Evolutionary conservation across 208 protist species (phyloP).

Genomic region (Trypanosoma vivax): DNA sequence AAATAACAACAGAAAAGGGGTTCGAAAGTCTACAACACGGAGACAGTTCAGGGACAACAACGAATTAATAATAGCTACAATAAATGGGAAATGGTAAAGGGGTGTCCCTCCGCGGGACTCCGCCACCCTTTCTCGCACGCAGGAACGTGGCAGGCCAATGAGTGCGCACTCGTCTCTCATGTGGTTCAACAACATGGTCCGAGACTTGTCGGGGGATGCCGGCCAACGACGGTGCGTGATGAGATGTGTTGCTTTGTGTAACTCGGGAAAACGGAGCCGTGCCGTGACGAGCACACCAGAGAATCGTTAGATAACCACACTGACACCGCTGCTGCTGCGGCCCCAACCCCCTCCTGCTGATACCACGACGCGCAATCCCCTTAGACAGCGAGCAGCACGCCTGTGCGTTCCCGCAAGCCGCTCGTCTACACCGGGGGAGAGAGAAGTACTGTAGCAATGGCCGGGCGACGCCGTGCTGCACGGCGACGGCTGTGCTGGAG

Average conservation of each 20-base stretch:
- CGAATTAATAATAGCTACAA: too few species aligned
- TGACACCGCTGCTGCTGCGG: slow-evolving; percentile 63
- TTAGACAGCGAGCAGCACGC: slow-evolving; percentile 22
- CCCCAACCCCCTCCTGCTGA: slow-evolving; percentile 61
- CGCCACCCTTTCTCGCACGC: neutral
- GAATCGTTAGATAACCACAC: slow-evolving; percentile 60
- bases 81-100: too few species aligned
- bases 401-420: slow-evolving; percentile 30
- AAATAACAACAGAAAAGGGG: too few species aligned
- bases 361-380: slow-evolving; percentile 50
- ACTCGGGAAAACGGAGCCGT: slow-evolving; percentile 54
- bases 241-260: slow-evolving; percentile 43
- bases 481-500: neutral
- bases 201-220: neutral
- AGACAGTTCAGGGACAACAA: too few species aligned
- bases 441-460: too few species aligned
- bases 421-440: slow-evolving; percentile 29
- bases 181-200: slow-evolving; percentile 19
- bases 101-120: neutral
- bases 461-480: too few species aligned
- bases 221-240: slow-evolving; percentile 6
- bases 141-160: slow-evolving; percentile 11
- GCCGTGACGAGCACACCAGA: slow-evolving; percentile 46
- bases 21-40: too few species aligned
- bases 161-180: neutral